Percentiles rank a stretch among this genome's conserved stretches.
Evolutionary conservation across 441 rosid genomes (phyloP).

Genomic region (Flueggea neowawraea): DNA sequence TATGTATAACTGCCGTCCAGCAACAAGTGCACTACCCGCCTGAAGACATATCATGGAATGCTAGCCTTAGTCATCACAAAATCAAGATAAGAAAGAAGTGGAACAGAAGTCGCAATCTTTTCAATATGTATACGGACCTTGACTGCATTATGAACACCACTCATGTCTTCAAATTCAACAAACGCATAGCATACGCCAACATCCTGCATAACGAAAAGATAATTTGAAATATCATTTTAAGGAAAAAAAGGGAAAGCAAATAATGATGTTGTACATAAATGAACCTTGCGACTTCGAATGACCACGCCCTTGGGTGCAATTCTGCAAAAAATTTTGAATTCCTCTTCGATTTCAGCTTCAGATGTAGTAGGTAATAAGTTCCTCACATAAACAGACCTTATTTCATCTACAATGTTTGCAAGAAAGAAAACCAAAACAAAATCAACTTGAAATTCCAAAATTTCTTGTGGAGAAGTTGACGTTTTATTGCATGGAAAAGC

Average conservation of each 20-base stretch:
- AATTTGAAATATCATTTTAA: background rate
- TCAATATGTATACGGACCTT: conserved; percentile 31
- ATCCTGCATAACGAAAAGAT: conserved; percentile 39
- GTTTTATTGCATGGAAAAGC: background rate
- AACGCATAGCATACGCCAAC: conserved; percentile 75
- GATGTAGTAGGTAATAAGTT: conserved; percentile 51
- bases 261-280: conserved; percentile 6
- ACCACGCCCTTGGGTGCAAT: conserved; percentile 60
- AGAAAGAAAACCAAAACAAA: conserved; percentile 3
- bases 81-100: background rate
- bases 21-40: conserved; percentile 52
- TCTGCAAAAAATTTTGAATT: conserved; percentile 61
- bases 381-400: conserved; percentile 64
- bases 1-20: conserved; percentile 63
- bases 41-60: conserved; percentile 17
- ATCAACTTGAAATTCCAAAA: background rate
- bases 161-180: conserved; percentile 70
- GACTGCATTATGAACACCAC: conserved; percentile 51
- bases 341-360: conserved; percentile 69
- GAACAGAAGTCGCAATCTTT: conserved; percentile 1
- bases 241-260: background rate
- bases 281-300: conserved; percentile 69
- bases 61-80: conserved; percentile 2
- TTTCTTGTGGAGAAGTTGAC: background rate
- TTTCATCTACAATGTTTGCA: conserved; percentile 41